Evolutionary conservation across 495 filamentous ascomycete genomes (phyloP).

Genomic region (Xylaria flabelliformis): DNA sequence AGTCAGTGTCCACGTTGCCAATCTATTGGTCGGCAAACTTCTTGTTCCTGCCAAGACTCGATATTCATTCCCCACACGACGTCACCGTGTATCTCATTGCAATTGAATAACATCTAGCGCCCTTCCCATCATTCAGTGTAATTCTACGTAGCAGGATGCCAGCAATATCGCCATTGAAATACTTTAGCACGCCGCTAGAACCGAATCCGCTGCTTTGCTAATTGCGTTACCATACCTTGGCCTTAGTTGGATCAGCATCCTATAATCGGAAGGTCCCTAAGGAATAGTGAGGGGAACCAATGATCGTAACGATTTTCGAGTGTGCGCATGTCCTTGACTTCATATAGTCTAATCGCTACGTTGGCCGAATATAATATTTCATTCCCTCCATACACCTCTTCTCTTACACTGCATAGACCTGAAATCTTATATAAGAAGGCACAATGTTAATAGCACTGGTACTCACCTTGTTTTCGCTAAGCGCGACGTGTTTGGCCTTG

Average conservation of each 20-base stretch:
- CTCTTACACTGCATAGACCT: background rate
- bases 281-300: constrained; percentile 9
- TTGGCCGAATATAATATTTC: background rate
- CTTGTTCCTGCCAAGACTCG: constrained; percentile 9
- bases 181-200: background rate
- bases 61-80: constrained; percentile 11
- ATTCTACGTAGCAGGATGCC: background rate
- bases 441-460: background rate
- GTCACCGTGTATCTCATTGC: background rate
- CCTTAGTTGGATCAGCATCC: background rate
- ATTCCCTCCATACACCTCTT: background rate
- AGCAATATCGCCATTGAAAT: background rate
- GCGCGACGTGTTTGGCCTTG: constrained; percentile 26
- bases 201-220: background rate
- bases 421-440: background rate
- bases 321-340: background rate
- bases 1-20: constrained; percentile 30
- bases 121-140: background rate
- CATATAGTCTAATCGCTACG: background rate
- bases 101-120: background rate
- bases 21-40: constrained; percentile 32
- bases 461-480: constrained; percentile 27
- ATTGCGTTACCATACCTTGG: background rate
- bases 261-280: background rate
- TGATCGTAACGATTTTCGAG: background rate